Evolutionary conservation across 176 grass and related monocot species (phyloP).

Genomic region (Phoenix dactylifera): DNA sequence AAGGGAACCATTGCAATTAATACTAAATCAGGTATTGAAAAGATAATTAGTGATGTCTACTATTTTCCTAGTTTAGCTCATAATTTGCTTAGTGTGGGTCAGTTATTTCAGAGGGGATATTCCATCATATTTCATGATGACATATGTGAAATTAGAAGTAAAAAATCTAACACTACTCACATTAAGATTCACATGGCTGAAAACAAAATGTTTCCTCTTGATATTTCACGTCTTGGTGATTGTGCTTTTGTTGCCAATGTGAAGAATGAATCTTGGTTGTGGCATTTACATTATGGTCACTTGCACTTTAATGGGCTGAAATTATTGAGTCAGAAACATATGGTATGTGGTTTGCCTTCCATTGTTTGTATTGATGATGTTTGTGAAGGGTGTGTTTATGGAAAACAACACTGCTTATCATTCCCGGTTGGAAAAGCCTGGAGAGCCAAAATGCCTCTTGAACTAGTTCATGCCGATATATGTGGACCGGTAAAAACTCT

Average conservation of each 20-base stretch:
- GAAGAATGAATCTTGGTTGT: not conserved
- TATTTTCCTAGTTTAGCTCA: too few species aligned
- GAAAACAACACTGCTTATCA: not conserved
- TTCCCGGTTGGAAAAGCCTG: not conserved
- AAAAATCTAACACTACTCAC: too few species aligned
- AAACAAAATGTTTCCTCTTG: not conserved
- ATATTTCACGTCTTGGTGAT: not conserved
- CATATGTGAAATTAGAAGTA: too few species aligned
- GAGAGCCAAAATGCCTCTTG: not conserved
- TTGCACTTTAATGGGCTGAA: conserved; percentile 2
- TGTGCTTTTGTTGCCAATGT: not conserved
- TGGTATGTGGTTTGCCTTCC: not conserved
- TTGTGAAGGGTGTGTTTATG: not conserved
- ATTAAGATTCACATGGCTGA: not conserved
- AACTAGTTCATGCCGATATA: not conserved
- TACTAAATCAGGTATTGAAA: not conserved
- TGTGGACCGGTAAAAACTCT: not conserved
- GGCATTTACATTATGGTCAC: not conserved
- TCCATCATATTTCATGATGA: too few species aligned
- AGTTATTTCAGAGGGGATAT: too few species aligned
- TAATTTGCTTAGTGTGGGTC: too few species aligned
- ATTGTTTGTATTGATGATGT: not conserved
- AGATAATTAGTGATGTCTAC: too few species aligned
- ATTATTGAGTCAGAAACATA: not conserved
- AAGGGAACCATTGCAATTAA: too few species aligned